Base-by-base conservation (phyloP, 2,329 filamentous ascomycete genomes). In the Sporothrix variecibatus region DNA sequence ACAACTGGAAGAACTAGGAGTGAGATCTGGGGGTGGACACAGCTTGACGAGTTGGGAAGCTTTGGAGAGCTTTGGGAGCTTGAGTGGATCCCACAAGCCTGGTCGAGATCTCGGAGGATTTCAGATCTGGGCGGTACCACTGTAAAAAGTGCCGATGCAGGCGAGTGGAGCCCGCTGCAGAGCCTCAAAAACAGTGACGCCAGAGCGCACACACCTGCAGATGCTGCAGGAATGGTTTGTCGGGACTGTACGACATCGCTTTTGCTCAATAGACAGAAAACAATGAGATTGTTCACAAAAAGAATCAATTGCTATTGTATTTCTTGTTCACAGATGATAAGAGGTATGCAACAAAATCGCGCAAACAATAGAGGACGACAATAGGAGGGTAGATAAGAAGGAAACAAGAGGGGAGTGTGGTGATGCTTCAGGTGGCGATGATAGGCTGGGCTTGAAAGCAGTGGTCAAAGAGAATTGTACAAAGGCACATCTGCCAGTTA, bases 61-160 rank as follows among this genome's bases (percentile, higher is more conserved):
- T 49, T 23, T 23, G 51, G 51, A 56, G 51, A 43, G 12, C 11
- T 15, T 49, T 23, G 23, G 51, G 51, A 28, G 51, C 23, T 56
- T 56, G 9, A 9, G 11, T 56, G 51, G 51, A 56, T 11, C 51
- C 43, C 43, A 49, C 12, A 49, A 49, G 43, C 43, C 15, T 2
- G 11, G 51, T 26, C 51, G 9, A 56, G 51, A 56, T 56, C 51
- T 56, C 23, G 51, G 23, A 28, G 51, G 51, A 56, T 56, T 53
- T 28, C 51, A 26, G 51, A 26, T 56, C 23, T 56, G 51, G 23
- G 51, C 23, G 51, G 26, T 56, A 23, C 51, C 51, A 56, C 3
- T 56, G 51, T 53, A 23, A 56, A 56, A 56, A 56, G n/a, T 56
- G 51, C 51, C 51, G 51, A 56, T 56, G 51, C 51, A 56, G 51